A percentile compares a stretch with the other conserved stretches of the same genome.
Conservation (phyloP, 495 filamentous ascomycete genomes). For the Podospora comata region DNA sequence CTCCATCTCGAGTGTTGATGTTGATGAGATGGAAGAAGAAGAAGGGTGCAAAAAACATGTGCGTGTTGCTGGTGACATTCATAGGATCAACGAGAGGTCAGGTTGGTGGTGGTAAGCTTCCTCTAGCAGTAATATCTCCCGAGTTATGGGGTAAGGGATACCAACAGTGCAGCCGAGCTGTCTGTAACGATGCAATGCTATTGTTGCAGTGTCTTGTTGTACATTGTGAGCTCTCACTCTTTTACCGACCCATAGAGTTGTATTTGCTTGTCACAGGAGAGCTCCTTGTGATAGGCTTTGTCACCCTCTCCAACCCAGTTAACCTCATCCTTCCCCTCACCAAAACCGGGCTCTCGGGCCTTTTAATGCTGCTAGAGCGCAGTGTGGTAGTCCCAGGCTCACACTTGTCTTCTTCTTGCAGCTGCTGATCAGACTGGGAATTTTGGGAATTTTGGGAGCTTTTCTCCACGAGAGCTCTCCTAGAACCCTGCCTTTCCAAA, state of each 20-base stretch:
- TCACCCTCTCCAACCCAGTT: conserved; percentile 26
- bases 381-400: not conserved
- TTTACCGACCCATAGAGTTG: conserved; percentile 29
- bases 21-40: not conserved
- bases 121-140: conserved; percentile 7
- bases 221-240: not conserved
- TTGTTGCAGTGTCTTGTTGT: not conserved
- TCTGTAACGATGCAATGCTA: not conserved
- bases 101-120: not conserved
- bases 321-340: conserved; percentile 5
- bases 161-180: not conserved
- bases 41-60: not conserved
- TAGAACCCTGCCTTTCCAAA: not conserved
- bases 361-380: not conserved
- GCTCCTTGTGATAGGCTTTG: conserved; percentile 20
- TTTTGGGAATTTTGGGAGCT: not conserved
- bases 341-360: conserved; percentile 5
- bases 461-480: not conserved
- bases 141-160: not conserved
- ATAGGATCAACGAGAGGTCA: not conserved
- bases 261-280: conserved; percentile 28
- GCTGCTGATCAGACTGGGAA: not conserved
- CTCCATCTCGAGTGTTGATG: not conserved
- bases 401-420: not conserved
- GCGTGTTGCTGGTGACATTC: not conserved